These are phyloP conservation scores for Cyclotella sp. DNA, from an alignment of 108 stramenopile species.

Conservation along the genomic window DNA sequence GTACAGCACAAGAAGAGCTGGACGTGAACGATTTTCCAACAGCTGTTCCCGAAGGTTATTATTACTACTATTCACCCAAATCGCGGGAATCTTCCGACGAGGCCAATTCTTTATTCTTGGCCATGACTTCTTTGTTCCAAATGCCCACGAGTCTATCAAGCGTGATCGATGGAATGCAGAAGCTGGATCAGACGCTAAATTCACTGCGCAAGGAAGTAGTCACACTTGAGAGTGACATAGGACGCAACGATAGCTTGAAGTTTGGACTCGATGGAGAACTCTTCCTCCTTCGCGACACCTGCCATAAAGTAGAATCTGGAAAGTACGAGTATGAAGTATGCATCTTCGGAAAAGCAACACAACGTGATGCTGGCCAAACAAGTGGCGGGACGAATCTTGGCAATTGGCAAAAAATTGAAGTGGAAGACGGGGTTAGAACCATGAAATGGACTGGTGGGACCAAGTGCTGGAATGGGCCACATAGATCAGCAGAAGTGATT, in stretches of 20 bases:
- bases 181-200: slow-evolving; percentile 15
- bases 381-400: slow-evolving; percentile 67
- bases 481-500: slow-evolving; percentile 68
- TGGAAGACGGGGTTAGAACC: slow-evolving; percentile 53
- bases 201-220: slow-evolving; percentile 40
- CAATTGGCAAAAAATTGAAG: slow-evolving; percentile 42
- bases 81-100: slow-evolving; percentile 33
- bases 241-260: slow-evolving; percentile 41
- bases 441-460: slow-evolving; percentile 70
- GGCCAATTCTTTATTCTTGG: not conserved
- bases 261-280: slow-evolving; percentile 77
- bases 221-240: slow-evolving; percentile 56
- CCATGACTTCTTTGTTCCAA: not conserved
- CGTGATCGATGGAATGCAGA: slow-evolving; percentile 10
- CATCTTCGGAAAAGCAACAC: slow-evolving; percentile 66
- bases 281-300: slow-evolving; percentile 59
- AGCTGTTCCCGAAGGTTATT: slow-evolving; percentile 67
- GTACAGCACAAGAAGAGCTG: slow-evolving; percentile 2
- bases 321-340: slow-evolving; percentile 88
- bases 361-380: slow-evolving; percentile 60
- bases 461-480: slow-evolving; percentile 88
- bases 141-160: not conserved
- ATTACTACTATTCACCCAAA: slow-evolving; percentile 52
- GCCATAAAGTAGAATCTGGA: slow-evolving; percentile 65
- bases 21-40: slow-evolving; percentile 44